Evolutionary conservation across 2,329 filamentous ascomycete genomes (phyloP), one percentile per base, ranked within the genome.

Genomic region (Dactylella cylindrospora): DNA sequence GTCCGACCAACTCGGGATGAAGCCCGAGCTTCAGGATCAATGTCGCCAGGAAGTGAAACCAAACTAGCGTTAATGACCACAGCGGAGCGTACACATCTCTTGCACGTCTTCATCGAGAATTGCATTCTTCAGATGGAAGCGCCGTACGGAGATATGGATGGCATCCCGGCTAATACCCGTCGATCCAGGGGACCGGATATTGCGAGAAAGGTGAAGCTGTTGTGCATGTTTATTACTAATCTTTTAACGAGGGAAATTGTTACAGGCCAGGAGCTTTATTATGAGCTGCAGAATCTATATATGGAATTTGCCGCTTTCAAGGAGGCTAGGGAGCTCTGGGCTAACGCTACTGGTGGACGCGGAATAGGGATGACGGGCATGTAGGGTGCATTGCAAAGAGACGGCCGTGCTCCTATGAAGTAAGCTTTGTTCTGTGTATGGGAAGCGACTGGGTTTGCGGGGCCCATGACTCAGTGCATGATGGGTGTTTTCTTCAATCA

Each of bases 251-350:
- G 46, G 28, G 59, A 57, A 22, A 32, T 55, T 13, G 52, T 64
- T 1, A 52, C 22, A 3, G 19, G 35, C n/a, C 12, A 28, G 39
- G 59, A 64, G 35, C 33, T 55, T 32, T 64, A 57, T n/a, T 64
- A 44, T 47, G 59, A 64, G 51, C 45, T 64, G 51, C 59, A 64
- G 35, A 51, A 64, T 57, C 45, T 64, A 9, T 55, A 57, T n/a
- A 52, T 64, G 50, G 51, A 51, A 26, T 64, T 55, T 41, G 41
- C 52, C 32, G 32, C 29, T n/a, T 35, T 64, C 23, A 64, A 38
- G 52, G 59, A 64, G 52, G 59, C 59, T 29, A 64, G 41, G 51
- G 59, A 64, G 44, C 41, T 64, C 32, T 64, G 59, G 59, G 46
- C 52, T 17, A 64, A 64, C 49, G 59, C 41, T 9, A 64, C 50